Evolutionary conservation across 768 basidiomycete species (phyloP).

Genomic region (Pisolithus albus): DNA sequence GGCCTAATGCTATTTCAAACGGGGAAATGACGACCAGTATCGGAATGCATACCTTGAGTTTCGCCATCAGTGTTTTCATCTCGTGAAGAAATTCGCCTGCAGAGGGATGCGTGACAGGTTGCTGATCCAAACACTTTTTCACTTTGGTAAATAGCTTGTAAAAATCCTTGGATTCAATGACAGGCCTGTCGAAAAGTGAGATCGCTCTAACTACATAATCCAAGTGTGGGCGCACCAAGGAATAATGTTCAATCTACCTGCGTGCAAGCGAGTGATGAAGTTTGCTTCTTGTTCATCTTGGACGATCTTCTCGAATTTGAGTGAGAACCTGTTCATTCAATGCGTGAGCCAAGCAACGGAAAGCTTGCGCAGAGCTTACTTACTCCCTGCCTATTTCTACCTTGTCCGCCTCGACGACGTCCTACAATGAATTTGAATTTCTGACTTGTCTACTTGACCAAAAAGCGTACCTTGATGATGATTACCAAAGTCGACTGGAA

Average conservation of each 20-base stretch:
- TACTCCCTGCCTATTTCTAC: slow-evolving; percentile 53
- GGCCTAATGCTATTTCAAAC: slow-evolving; percentile 29
- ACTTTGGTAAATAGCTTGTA: slow-evolving; percentile 47
- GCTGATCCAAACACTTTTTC: slow-evolving; percentile 42
- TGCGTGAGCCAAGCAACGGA: neutral
- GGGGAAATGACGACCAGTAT: neutral
- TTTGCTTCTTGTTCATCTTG: slow-evolving; percentile 54
- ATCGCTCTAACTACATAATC: neutral
- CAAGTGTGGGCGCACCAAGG: slow-evolving; percentile 39
- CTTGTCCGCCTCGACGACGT: slow-evolving; percentile 58
- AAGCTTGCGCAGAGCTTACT: slow-evolving; percentile 8
- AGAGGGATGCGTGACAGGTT: slow-evolving; percentile 40
- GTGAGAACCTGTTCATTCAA: slow-evolving; percentile 36
- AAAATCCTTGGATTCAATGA: slow-evolving; percentile 57
- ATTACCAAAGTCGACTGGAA: slow-evolving; percentile 55
- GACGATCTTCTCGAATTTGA: slow-evolving; percentile 58
- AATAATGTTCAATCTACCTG: slow-evolving; percentile 48
- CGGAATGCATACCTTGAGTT: slow-evolving; percentile 43
- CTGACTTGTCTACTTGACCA: neutral
- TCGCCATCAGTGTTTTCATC: slow-evolving; percentile 62
- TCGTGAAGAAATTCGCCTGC: slow-evolving; percentile 51
- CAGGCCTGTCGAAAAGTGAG: slow-evolving; percentile 29
- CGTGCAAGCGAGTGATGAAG: slow-evolving; percentile 55
- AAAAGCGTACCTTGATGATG: slow-evolving; percentile 47
- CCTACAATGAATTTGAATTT: slow-evolving; percentile 28